Evolutionary conservation across 2,329 filamentous ascomycete species (phyloP), one percentile per base, ranked within the genome.

Genomic region (Parastagonospora avenae): DNA sequence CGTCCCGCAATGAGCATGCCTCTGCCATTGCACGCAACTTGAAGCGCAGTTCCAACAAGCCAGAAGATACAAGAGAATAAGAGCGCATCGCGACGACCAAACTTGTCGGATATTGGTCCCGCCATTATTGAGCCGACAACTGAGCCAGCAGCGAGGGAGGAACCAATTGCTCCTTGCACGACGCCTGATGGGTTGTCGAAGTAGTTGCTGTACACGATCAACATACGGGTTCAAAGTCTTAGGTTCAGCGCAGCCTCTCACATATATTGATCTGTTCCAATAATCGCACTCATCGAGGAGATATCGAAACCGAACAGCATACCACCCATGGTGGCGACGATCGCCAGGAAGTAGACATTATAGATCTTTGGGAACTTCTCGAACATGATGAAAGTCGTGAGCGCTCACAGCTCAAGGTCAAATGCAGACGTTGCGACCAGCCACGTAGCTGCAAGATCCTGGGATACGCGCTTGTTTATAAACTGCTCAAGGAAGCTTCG

Each of bases 221-320:
- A 50, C 19, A 2, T 7, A 29, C 4, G 2, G 3, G 19, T 24
- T 24, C 19, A 24, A 5, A 19, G n/a, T 12, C 15, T n/a, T 27
- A 12, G 6, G 15, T 14, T 30, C 42, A 53, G 31, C 50, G 19
- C 3, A 24, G 19, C 19, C 3, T 3, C 19, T 24, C 19, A 66
- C 62, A 75, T 67, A 60, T 82, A 82, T 60, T 82, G 80, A 1
- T 72, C 40, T 0, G 80, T 80, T 32, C 76, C 77, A 42, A 83
- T 77, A 54, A 81, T 80, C 36, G 80, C 81, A 42, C 74, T 77
- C 78, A 83, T 82, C 4, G 79, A 82, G 6, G 77, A 79, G 51
- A 83, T 82, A 63, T 84, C 82, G 59, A 84, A 83, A 46, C 81
- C 81, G 52, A 83, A 83, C 64, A 80, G 69, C 75, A 78, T 77